Evolutionary conservation across 2,329 filamentous ascomycete species (phyloP).

Genomic region (Paraphaeosphaeria sporulosa): DNA sequence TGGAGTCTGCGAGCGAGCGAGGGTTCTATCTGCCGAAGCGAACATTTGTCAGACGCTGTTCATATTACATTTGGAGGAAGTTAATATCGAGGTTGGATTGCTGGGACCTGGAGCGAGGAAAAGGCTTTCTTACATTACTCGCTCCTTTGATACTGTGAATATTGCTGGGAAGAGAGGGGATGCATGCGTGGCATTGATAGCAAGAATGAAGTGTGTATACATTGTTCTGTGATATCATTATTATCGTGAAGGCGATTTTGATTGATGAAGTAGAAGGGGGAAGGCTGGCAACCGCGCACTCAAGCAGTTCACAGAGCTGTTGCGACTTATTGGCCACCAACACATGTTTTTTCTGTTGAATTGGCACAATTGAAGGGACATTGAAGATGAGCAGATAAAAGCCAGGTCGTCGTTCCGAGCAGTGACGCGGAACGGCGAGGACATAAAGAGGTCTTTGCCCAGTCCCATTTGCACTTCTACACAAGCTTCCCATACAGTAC

Average conservation of each 20-base stretch:
- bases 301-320: too few relatives aligned
- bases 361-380: neutral
- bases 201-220: conserved; percentile 11
- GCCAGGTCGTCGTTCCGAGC: neutral
- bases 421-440: neutral
- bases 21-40: neutral
- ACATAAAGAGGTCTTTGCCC: neutral
- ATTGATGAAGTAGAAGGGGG: too few relatives aligned
- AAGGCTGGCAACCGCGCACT: too few relatives aligned
- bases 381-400: neutral
- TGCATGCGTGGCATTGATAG: neutral
- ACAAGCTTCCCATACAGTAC: neutral
- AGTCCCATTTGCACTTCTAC: neutral
- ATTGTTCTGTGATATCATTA: neutral
- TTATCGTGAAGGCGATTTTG: too few relatives aligned
- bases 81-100: neutral
- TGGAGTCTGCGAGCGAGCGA: neutral
- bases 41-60: neutral
- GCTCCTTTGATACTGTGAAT: conserved; percentile 5
- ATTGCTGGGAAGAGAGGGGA: neutral
- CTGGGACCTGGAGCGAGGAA: neutral
- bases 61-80: neutral
- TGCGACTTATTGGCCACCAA: too few relatives aligned
- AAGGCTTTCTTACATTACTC: neutral
- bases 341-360: too few relatives aligned